Percentiles rank a stretch among this genome's conserved stretches.
phyloP scores from a whole-genome alignment of 441 rosid species.

The Aleurites moluccanus region DNA sequence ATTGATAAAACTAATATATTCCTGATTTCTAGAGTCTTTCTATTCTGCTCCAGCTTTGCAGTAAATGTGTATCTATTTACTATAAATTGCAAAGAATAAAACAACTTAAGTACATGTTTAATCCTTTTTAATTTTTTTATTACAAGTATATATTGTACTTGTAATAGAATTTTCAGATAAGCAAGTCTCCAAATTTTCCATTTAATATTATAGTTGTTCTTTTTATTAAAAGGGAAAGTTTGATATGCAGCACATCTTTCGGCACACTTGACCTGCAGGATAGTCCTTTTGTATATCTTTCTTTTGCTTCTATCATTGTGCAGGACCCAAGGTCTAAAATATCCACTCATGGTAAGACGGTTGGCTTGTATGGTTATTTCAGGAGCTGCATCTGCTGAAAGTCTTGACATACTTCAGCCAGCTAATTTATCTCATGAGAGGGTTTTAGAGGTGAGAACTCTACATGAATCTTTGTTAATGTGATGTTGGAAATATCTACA shows the following conservation, averaged over 20 bases:
- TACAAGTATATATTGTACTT: not conserved
- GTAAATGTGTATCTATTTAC: not conserved
- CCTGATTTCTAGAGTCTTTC: not conserved
- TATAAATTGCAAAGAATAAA: not conserved
- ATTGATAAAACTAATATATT: not conserved
- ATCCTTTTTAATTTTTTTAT: not conserved
- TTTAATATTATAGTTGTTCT: not conserved
- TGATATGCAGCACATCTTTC: not conserved
- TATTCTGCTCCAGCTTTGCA: not conserved
- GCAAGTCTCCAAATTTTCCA: not conserved
- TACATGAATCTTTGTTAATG: not conserved
- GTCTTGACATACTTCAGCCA: conserved; percentile 74
- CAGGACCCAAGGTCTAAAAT: conserved; percentile 70
- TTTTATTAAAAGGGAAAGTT: not conserved
- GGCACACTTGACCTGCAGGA: not conserved
- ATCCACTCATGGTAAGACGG: conserved; percentile 78
- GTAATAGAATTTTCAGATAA: not conserved
- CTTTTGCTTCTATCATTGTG: conserved; percentile 13
- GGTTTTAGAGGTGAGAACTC: conserved; percentile 49
- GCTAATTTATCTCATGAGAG: conserved; percentile 49
- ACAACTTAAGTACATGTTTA: not conserved
- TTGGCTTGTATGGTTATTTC: conserved; percentile 71
- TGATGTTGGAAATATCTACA: not conserved
- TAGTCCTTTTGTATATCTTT: conserved; percentile 2
- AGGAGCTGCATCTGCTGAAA: conserved; percentile 50